Evolutionary conservation across 306 rosid genomes (phyloP), one percentile per base, ranked within the genome.

Genomic region (Trichosanthes cucumerina): DNA sequence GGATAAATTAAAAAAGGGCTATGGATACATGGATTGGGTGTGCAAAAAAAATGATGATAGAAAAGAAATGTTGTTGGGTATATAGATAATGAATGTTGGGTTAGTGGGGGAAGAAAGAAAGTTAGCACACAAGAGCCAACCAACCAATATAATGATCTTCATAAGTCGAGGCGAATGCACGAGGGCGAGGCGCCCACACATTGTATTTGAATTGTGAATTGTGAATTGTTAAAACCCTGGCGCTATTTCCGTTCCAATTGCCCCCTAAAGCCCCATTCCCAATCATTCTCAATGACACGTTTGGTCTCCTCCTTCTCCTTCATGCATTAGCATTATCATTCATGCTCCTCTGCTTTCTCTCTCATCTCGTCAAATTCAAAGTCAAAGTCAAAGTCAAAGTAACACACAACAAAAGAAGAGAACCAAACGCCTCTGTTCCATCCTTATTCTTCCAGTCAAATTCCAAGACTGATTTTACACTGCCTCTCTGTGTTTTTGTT

Each of bases 231-330:
- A n/a, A n/a, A n/a, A n/a, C 46, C 31, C 33, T 9, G 26, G 12
- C 76, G 76, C 36, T 23, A 24, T 70, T 44, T 43, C 56, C 76
- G 76, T 70, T 70, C 53, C 13, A 5, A 21, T 21, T 70, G 76
- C 56, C 36, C 11, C 54, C 76, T 14, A 12, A 70, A 12, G 12
- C 52, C 9, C 76, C 34, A 21, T n/a, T 38, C 0, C 56, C 53
- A 41, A 70, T 70, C 54, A 70, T 70, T 70, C 54, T 41, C 53
- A 69, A 41, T 43, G 6, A 70, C 76, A 70, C 76, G 76, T 70
- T 70, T 18, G 76, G 36, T 70, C 76, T 70, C 76, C 70, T 7
- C 16, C 68, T 63, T 10, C 0, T 18, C 21, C 21, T 18, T 13
- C 19, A 4, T 63, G 11, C 34, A 33, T 63, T 38, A 28, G n/a